Conservation (phyloP, 805 yeast species). For the Sungouiozyma intestinalis region DNA sequence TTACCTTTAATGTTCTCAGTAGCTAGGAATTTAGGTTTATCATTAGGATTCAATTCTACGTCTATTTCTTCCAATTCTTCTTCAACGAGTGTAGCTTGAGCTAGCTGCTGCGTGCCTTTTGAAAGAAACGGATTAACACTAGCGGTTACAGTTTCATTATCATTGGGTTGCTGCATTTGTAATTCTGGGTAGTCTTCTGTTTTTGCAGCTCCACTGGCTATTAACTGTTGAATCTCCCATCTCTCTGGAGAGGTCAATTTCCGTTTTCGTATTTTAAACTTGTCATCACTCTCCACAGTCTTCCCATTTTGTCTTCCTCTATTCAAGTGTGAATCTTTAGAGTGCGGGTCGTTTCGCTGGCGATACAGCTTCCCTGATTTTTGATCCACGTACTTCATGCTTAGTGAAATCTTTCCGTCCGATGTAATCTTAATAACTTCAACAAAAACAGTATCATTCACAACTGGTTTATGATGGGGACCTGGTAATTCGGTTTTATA, state of each 20-base stretch:
- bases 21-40: slow-evolving; percentile 62
- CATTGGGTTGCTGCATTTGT: slow-evolving; percentile 18
- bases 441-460: slow-evolving; percentile 56
- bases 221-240: slow-evolving; percentile 82
- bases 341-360: background rate
- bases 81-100: slow-evolving; percentile 1
- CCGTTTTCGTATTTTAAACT: slow-evolving; percentile 23
- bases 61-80: slow-evolving; percentile 43
- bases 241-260: slow-evolving; percentile 75
- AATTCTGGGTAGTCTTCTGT: slow-evolving; percentile 62
- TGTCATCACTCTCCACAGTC: slow-evolving; percentile 3
- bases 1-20: slow-evolving; percentile 29
- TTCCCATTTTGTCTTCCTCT: slow-evolving; percentile 2
- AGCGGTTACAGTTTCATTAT: background rate
- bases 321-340: background rate
- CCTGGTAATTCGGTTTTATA: slow-evolving; percentile 63
- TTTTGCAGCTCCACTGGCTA: slow-evolving; percentile 64
- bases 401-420: slow-evolving; percentile 43
- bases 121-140: background rate
- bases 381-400: slow-evolving; percentile 70
- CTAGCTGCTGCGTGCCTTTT: background rate
- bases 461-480: slow-evolving; percentile 48
- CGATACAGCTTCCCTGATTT: slow-evolving; percentile 38
- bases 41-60: slow-evolving; percentile 52
- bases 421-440: slow-evolving; percentile 39